phyloP scores from a whole-genome alignment of 352 stramenopile species.

The Pythium brachiatum region DNA sequence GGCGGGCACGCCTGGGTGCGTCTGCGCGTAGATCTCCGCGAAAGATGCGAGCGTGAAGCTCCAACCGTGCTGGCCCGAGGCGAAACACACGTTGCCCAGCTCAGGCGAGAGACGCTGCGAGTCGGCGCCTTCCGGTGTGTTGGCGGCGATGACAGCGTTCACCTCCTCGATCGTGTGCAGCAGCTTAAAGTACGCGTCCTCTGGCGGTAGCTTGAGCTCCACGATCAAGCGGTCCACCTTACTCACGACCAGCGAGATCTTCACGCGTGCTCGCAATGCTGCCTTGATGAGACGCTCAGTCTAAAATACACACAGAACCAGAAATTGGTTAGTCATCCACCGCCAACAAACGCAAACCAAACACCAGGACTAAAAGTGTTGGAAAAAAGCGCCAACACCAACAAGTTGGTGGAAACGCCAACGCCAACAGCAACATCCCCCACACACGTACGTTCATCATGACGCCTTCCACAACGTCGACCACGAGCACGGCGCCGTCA shows the following conservation, averaged over 20 bases:
- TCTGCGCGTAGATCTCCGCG: constrained; percentile 81
- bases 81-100: constrained; percentile 97
- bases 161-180: constrained; percentile 96
- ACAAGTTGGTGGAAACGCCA: no score
- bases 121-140: constrained; percentile 41
- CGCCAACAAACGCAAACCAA: background rate
- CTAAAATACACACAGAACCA: constrained; percentile 30
- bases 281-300: constrained; percentile 95
- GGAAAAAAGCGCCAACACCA: no score
- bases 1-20: constrained; percentile 69
- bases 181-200: constrained; percentile 98
- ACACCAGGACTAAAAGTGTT: constrained; percentile 1
- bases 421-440: background rate
- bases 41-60: constrained; percentile 97
- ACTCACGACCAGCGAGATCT: constrained; percentile 93
- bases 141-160: constrained; percentile 89
- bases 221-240: constrained; percentile 99
- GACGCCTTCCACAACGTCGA: constrained; percentile 98
- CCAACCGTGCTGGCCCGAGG: constrained; percentile 95
- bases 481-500: constrained; percentile 95
- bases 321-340: background rate
- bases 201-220: constrained; percentile 97
- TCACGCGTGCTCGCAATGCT: constrained; percentile 87
- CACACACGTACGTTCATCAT: constrained; percentile 90
- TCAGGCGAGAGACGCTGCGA: constrained; percentile 87